Evolutionary conservation across 1,139 yeast species (phyloP).

Genomic region (Eremothecium coryli): DNA sequence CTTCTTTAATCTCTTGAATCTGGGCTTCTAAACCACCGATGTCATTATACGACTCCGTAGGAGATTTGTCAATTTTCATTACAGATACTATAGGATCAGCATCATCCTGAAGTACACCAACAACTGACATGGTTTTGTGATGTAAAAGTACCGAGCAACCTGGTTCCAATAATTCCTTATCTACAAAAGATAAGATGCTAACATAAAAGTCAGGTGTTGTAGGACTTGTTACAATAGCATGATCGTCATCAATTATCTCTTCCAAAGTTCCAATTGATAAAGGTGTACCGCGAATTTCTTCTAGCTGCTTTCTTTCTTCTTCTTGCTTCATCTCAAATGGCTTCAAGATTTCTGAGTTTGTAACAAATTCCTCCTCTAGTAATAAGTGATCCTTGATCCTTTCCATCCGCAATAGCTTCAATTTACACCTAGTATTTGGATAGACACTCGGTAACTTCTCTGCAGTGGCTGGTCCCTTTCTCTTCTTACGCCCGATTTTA

Average conservation of each 20-base stretch:
- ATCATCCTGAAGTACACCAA: slow-evolving; percentile 93
- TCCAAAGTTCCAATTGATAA: slow-evolving; percentile 95
- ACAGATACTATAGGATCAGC: slow-evolving; percentile 97
- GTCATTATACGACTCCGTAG: slow-evolving; percentile 93
- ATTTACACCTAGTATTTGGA: slow-evolving; percentile 90
- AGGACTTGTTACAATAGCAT: slow-evolving; percentile 92
- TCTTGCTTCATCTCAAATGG: slow-evolving; percentile 96
- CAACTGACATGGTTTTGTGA: slow-evolving; percentile 89
- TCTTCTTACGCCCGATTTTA: slow-evolving; percentile 71
- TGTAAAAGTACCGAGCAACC: slow-evolving; percentile 96
- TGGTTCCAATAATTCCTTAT: slow-evolving; percentile 90
- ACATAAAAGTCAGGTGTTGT: slow-evolving; percentile 98
- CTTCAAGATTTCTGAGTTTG: slow-evolving; percentile 87
- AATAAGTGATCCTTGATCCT: slow-evolving; percentile 93
- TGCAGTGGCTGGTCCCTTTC: slow-evolving; percentile 88
- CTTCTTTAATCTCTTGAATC: slow-evolving; percentile 96
- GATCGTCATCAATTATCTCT: slow-evolving; percentile 96
- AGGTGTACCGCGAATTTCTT: slow-evolving; percentile 93
- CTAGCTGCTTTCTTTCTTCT: slow-evolving; percentile 91
- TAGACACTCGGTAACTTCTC: slow-evolving; percentile 77
- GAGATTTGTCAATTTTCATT: slow-evolving; percentile 95
- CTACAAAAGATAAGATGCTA: slow-evolving; percentile 93
- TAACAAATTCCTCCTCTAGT: slow-evolving; percentile 91
- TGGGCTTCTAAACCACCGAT: slow-evolving; percentile 95
- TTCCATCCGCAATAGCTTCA: slow-evolving; percentile 83